Evolutionary conservation across 1,284 basidiomycete genomes (phyloP), one percentile per base, ranked within the genome.

Genomic region (Cronartium ribicola): DNA sequence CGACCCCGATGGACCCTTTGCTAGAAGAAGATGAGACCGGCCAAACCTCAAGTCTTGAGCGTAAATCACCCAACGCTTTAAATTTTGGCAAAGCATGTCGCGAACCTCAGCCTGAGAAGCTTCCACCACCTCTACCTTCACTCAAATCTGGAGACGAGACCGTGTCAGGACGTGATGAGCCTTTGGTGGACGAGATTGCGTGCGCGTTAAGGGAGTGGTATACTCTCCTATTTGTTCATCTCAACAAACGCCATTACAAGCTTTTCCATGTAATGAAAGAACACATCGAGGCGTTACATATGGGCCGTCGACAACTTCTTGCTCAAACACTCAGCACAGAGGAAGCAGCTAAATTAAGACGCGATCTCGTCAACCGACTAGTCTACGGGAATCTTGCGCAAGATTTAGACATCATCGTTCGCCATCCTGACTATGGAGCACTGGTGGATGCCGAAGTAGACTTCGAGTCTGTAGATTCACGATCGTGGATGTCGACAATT

Each of bases 111-210:
- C 6, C 43, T 14, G 80, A 85, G 78, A 94, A 92, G 81, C 90
- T 90, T 3, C 84, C 92, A 7, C 94, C 94, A 2, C 94, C 94
- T 2, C 87, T 96, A 64, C 94, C 95, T 2, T 92, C 90, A 11
- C 86, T 98, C 66, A 94, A 94, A 76, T 91, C 91, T 4, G 91
- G 91, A 61, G 93, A 95, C 80, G 92, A 95, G 77, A 97, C 94
- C 0, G 85, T 87, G 3, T 88, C 89, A 0, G 93, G 93, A 5
- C 84, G 86, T 37, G 84, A 83, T 11, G 94, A 96, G 80, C 95
- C 94, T 0, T 88, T 98, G 79, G 88, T 98, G 67, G 95, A 98
- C 82, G 95, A 98, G 83, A 96, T 98, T 78, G 91, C 95, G 0
- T 95, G 93, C 22, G 94, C 95, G 0, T 84, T 98, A 57, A 88